Evolutionary conservation across 306 rosid species (phyloP), one percentile per base, ranked within the genome.

Genomic region (Vigna hirtella): DNA sequence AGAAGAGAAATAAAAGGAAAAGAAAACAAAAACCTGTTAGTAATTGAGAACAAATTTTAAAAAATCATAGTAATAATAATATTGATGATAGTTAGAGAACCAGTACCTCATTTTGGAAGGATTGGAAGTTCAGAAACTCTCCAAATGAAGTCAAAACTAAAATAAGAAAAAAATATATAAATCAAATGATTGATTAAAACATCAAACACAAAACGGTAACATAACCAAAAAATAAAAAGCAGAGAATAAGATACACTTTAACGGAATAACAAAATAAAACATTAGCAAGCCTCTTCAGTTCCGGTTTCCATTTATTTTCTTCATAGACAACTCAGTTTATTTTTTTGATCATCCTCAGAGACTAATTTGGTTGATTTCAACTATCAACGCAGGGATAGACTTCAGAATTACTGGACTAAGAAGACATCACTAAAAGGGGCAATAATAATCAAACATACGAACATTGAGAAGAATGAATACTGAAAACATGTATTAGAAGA

Each of bases 271-370:
- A 5, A 7, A 1, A 16, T 51, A 40, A 6, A 58, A 30, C 4
- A 55, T 16, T 3, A 9, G 28, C 7, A 76, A 71, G 87, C 84
- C 84, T 79, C 91, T 78, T 87, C 89, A 87, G 88, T 81, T 85
- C 87, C 86, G 85, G 88, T 86, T 83, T 86, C 85, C 90, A 86
- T 75, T 1, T 26, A 59, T 36, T 83, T 86, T 80, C 90, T 80
- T 57, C 88, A 86, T 43, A 82, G 20, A 48, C 11, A 72, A 75
- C 55, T 86, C 79, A 86, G 83, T 87, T 20, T 57, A 51, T 14
- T 13, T 48, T 76, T 24, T 0, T 47, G 7, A 38, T 84, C 88
- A 84, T 84, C 90, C 66, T 72, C 83, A 84, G 90, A 84, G 73
- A 83, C 81, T 74, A 55, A 51, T 26, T 16, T 1, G 1, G 56